Evolutionary conservation across 352 stramenopile species (phyloP), one percentile per base, ranked within the genome.

Genomic region (Globisporangium cystogenes): DNA sequence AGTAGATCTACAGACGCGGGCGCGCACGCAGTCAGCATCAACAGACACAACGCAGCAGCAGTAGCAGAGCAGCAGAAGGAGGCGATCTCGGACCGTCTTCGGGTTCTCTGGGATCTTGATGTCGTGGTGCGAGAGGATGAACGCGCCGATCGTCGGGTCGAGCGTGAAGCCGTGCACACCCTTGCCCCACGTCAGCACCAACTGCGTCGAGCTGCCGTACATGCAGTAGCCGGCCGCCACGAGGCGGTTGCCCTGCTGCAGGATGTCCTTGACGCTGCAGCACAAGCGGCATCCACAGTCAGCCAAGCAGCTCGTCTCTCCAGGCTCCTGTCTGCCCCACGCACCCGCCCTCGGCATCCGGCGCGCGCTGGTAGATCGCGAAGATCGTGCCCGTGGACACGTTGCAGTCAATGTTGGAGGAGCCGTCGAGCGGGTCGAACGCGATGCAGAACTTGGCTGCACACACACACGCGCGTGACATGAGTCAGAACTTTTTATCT

Each of bases 331-430:
- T 11, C 15, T 11, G 31, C 3, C 24, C 14, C 4, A 67, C 72
- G 33, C 48, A 79, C 65, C 70, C 78, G 58, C 74, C 74, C 45
- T 74, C 45, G 2, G 68, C 70, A 53, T 57, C 62, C 35, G 55
- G 54, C 33, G 87, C 70, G 51, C 87, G 90, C 61, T 98, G 83
- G 70, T 98, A 99, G 39, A 99, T 98, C 53, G 86, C 90, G 67
- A 99, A 99, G 70, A 99, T 99, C 40, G 96, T 99, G 51, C 97
- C 96, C 27, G 97, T 98, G 44, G 94, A 99, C 31, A 99, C 96
- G 68, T 99, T 99, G 72, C 96, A 99, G 74, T 99, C 97, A 89
- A 99, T 99, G 77, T 99, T 99, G 47, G 88, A 98, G 21, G 94
- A 99, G 43, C 97, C 97, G 68, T 99, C 97, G 0, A 99, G 78